Evolutionary conservation across 345 rosid species (phyloP).

Genomic region (Clausena lansium): DNA sequence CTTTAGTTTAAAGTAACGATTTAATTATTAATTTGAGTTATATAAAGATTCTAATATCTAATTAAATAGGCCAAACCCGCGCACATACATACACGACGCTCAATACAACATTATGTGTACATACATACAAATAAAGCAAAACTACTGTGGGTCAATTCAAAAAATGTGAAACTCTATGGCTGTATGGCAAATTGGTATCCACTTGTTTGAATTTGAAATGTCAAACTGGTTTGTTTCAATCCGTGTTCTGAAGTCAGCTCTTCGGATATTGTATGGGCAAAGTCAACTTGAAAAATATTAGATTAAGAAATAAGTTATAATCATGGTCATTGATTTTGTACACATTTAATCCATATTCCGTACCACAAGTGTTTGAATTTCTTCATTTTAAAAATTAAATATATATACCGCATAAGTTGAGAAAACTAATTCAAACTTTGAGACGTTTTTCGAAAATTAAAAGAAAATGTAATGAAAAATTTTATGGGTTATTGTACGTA

Average conservation of each 20-base stretch:
- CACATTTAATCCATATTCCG: neutral
- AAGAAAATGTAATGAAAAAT: too few relatives aligned
- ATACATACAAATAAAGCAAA: too few relatives aligned
- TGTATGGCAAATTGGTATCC: neutral
- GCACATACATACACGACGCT: too few relatives aligned
- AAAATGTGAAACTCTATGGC: neutral
- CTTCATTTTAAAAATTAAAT: neutral
- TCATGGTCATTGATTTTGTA: neutral
- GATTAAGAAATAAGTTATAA: too few relatives aligned
- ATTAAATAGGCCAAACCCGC: too few relatives aligned
- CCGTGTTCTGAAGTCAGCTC: neutral
- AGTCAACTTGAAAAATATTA: neutral
- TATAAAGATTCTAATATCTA: too few relatives aligned
- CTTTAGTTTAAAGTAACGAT: too few relatives aligned
- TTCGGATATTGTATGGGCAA: neutral
- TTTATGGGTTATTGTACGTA: too few relatives aligned
- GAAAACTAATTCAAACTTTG: too few relatives aligned
- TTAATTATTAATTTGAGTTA: too few relatives aligned
- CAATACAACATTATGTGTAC: too few relatives aligned
- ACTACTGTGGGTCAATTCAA: neutral
- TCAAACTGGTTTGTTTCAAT: neutral
- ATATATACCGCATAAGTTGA: neutral
- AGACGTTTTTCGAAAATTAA: too few relatives aligned
- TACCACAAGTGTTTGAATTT: neutral
- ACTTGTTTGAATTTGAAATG: neutral